phyloP scores from a whole-genome alignment of 2,329 filamentous ascomycete genomes.

The Leptographium radiaticola region DNA sequence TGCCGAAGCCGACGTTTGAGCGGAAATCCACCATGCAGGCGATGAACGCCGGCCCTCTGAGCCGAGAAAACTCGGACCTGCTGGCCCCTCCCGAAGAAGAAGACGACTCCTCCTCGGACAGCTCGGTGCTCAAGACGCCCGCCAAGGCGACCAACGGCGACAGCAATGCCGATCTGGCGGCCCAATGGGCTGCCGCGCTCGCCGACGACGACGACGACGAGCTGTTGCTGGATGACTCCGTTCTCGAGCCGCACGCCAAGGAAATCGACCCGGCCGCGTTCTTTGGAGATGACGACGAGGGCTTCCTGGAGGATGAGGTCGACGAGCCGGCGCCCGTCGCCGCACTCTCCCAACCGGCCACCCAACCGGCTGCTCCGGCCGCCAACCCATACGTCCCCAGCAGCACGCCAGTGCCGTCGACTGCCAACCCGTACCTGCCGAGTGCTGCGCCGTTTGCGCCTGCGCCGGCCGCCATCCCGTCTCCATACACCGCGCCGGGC shows the following conservation, averaged over 20 bases:
- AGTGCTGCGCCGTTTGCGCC: background rate
- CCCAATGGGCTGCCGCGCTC: constrained; percentile 74
- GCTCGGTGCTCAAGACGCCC: constrained; percentile 5
- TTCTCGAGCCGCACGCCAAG: constrained; percentile 18
- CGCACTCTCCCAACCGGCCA: constrained; percentile 3
- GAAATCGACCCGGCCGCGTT: constrained; percentile 51
- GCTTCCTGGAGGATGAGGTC: constrained; percentile 62
- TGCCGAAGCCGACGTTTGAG: constrained; percentile 27
- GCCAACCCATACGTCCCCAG: constrained; percentile 9
- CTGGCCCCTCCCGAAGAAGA: constrained; percentile 21
- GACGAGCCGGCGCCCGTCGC: constrained; percentile 21
- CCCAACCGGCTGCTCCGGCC: background rate
- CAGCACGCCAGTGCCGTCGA: background rate
- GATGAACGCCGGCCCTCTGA: constrained; percentile 22
- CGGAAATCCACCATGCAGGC: constrained; percentile 54
- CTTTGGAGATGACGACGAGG: constrained; percentile 74
- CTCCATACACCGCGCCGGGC: background rate
- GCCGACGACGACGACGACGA: constrained; percentile 58
- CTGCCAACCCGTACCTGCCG: constrained; percentile 10
- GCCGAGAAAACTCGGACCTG: constrained; percentile 12
- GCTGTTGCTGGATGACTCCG: constrained; percentile 46
- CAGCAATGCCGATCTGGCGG: constrained; percentile 52
- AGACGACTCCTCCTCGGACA: constrained; percentile 11
- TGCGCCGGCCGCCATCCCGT: background rate
- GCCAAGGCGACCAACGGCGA: constrained; percentile 11